phyloP scores from a whole-genome alignment of 176 grass and related monocot species.

The Avena insularis region DNA sequence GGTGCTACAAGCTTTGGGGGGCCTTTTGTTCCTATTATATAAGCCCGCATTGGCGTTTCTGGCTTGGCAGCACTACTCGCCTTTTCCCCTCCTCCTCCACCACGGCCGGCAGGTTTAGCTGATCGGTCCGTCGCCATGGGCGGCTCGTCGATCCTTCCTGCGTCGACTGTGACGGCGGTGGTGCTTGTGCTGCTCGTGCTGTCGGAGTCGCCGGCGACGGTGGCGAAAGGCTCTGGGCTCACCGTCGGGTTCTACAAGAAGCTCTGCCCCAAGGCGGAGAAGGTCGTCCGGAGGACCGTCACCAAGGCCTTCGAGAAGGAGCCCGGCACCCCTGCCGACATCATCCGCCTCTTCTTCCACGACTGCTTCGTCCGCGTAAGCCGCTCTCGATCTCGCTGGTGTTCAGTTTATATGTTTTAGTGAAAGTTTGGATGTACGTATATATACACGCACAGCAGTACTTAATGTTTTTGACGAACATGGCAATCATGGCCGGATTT shows the following conservation, averaged over 20 bases:
- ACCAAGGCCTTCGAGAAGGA: constrained; percentile 37
- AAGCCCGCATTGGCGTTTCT: neutral
- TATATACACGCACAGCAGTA: too few relatives aligned
- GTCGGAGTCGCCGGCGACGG: neutral
- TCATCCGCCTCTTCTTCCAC: constrained; percentile 51
- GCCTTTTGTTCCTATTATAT: neutral
- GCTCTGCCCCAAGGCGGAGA: constrained; percentile 39
- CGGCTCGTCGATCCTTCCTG: neutral
- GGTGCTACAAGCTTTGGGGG: neutral
- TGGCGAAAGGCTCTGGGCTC: neutral
- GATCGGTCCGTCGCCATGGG: constrained; percentile 7
- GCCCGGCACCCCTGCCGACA: constrained; percentile 41
- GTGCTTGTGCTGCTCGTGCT: neutral
- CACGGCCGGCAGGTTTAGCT: neutral
- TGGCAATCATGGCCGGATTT: neutral
- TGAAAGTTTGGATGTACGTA: too few relatives aligned
- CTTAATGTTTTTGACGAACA: neutral
- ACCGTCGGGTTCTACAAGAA: constrained; percentile 40
- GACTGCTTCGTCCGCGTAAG: constrained; percentile 49
- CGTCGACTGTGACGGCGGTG: neutral
- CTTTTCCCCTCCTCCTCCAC: neutral
- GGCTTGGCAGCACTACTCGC: constrained; percentile 6
- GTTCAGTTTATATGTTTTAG: neutral
- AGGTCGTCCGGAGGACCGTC: constrained; percentile 17
- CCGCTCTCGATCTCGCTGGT: neutral